A percentile compares a stretch with the other conserved stretches of the same genome.
Conservation (phyloP, 2,329 filamentous ascomycete species). For the Clarireedia sp. region DNA sequence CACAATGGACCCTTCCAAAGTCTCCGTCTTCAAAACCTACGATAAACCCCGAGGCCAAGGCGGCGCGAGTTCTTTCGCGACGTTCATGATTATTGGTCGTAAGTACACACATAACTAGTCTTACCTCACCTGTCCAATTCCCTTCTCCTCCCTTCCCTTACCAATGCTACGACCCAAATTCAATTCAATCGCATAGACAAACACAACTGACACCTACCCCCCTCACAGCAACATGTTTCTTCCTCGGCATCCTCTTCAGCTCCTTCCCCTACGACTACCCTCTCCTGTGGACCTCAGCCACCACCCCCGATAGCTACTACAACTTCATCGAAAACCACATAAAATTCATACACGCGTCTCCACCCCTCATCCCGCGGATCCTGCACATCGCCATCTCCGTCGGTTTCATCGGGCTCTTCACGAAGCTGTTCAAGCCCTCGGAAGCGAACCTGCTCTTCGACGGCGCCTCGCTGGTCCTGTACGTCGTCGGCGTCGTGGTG, state of each 20-base stretch:
- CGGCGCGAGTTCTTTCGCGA: conserved; percentile 71
- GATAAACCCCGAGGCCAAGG: conserved; percentile 27
- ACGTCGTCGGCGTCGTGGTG: conserved; percentile 80
- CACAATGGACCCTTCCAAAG: conserved; percentile 26
- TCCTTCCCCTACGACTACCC: conserved; percentile 67
- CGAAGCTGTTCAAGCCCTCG: conserved; percentile 88
- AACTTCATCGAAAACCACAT: conserved; percentile 84
- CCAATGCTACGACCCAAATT: background rate
- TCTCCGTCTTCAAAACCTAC: conserved; percentile 29
- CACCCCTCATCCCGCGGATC: conserved; percentile 84
- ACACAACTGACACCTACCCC: background rate
- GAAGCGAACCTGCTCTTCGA: conserved; percentile 96
- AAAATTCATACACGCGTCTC: conserved; percentile 82
- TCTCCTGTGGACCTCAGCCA: conserved; percentile 68
- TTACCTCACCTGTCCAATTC: background rate
- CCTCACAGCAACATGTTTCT: conserved; percentile 75
- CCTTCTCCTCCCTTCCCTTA: background rate
- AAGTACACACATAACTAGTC: conserved; percentile 32
- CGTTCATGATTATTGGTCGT: conserved; percentile 95
- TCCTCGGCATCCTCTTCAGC: conserved; percentile 92
- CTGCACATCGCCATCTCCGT: conserved; percentile 88
- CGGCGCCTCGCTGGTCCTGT: conserved; percentile 62
- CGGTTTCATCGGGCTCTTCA: conserved; percentile 79
- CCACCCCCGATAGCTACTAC: conserved; percentile 61
- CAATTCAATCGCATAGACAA: background rate